Conservation (phyloP, 192 early-diverging fungal genomes). For the Coemansia sp. region DNA sequence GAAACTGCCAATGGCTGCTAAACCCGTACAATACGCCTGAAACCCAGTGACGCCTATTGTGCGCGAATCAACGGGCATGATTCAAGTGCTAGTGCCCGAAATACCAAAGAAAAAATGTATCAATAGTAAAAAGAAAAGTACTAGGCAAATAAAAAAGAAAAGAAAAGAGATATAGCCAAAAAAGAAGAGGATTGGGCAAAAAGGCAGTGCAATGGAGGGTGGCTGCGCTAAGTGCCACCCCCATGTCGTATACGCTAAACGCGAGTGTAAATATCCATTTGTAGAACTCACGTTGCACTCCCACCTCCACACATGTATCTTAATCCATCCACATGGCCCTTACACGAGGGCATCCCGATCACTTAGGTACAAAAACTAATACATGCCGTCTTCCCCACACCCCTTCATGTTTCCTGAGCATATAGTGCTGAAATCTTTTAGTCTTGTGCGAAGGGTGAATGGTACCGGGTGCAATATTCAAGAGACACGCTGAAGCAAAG, state of each 20-base stretch:
- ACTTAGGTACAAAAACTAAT: not conserved
- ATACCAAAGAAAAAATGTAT: not conserved
- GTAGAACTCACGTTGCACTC: not conserved
- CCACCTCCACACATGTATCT: not conserved
- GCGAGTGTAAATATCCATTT: not conserved
- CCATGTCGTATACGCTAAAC: not conserved
- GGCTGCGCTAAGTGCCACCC: not conserved
- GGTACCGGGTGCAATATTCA: not conserved
- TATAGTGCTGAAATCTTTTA: not conserved
- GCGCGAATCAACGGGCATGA: constrained; percentile 50
- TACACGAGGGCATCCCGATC: not conserved
- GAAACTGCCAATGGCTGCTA: constrained; percentile 55
- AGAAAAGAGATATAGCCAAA: not conserved
- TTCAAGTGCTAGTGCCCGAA: not conserved
- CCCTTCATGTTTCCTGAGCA: not conserved
- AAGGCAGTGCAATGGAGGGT: not conserved
- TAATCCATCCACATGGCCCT: not conserved
- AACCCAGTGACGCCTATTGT: constrained; percentile 47
- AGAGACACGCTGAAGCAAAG: not conserved
- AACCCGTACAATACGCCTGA: constrained; percentile 45
- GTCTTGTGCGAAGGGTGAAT: not conserved
- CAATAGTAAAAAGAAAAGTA: not conserved
- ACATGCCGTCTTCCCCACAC: not conserved
- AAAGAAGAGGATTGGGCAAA: not conserved
- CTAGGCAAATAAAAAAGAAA: not conserved